Evolutionary conservation across 1,139 yeast genomes (phyloP), one percentile per base, ranked within the genome.

Genomic region (Hansenula lynferdii): DNA sequence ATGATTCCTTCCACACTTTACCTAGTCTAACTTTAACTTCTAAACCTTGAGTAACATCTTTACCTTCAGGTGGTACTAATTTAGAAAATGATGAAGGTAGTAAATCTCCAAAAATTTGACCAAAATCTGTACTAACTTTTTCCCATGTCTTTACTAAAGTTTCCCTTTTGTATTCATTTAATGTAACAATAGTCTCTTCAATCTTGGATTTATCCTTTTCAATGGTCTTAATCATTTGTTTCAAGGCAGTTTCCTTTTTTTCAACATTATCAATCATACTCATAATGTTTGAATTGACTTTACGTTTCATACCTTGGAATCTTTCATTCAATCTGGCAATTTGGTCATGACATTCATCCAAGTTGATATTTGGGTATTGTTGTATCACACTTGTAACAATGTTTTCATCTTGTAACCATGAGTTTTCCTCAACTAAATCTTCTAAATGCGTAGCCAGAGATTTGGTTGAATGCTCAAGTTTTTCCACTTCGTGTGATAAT

Each of bases 231-330:
- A 94, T 83, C 90, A 87, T 89, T 8, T 77, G 75, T 50, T 78
- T 81, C 51, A 94, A 70, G 8, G 92, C 72, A 3, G 71, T 62
- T 58, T 90, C 97, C 56, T 89, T 87, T 69, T 84, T 85, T 58
- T 90, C 97, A 17, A 89, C 95, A 48, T 83, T 85, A 53, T 90
- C 97, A 49, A 94, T 87, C 87, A 89, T 85, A 52, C 82, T 80
- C 90, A 90, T 86, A 45, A 92, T 92, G 54, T 89, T 85, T 11
- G 85, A 75, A 54, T 90, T 90, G 23, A 92, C 96, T 49, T 81
- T 85, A 43, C 90, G 72, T 64, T 77, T 83, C 85, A 90, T 80
- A n/a, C 77, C 77, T 44, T 77, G 75, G 53, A 80, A 80, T 44
- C 80, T 73, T 23, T 77, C 86, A 32, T 73, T 68, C 46, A 87